Conservation (phyloP, 805 yeast species). For the Maudiozyma turicensis region DNA sequence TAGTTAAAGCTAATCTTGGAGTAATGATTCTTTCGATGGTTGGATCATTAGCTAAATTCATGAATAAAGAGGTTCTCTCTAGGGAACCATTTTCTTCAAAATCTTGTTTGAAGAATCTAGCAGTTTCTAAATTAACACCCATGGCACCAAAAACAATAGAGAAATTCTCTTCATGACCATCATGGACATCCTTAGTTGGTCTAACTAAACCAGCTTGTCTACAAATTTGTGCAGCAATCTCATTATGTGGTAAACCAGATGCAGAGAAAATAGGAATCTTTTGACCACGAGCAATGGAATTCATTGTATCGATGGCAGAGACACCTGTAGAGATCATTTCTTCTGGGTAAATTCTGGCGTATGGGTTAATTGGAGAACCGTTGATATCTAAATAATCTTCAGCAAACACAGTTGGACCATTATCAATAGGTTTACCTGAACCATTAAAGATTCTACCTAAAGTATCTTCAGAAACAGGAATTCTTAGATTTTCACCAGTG, state of each 20-base stretch:
- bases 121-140: conserved; percentile 99
- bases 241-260: conserved; percentile 98
- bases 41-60: conserved; percentile 97
- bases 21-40: conserved; percentile 99
- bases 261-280: conserved; percentile 98
- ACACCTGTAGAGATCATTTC: conserved; percentile 99
- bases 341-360: conserved; percentile 96
- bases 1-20: conserved; percentile 96
- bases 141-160: conserved; percentile 98
- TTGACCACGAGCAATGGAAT: conserved; percentile 99
- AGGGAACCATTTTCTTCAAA: conserved; percentile 98
- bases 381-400: conserved; percentile 97
- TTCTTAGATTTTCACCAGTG: conserved; percentile 88
- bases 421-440: conserved; percentile 96
- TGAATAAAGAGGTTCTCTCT: conserved; percentile 93
- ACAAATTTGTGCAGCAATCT: conserved; percentile 98
- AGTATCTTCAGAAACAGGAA: conserved; percentile 94
- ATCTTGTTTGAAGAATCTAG: conserved; percentile 97
- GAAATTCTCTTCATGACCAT: conserved; percentile 99
- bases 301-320: conserved; percentile 98
- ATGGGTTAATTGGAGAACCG: conserved; percentile 98
- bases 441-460: conserved; percentile 98
- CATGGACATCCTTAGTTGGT: conserved; percentile 99
- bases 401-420: conserved; percentile 96
- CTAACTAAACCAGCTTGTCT: conserved; percentile 99